A percentile compares a stretch with the other conserved stretches of the same genome.
These are phyloP conservation scores for Silene latifolia DNA, from an alignment of 148 eudicot genomes.

Conservation along the genomic window DNA sequence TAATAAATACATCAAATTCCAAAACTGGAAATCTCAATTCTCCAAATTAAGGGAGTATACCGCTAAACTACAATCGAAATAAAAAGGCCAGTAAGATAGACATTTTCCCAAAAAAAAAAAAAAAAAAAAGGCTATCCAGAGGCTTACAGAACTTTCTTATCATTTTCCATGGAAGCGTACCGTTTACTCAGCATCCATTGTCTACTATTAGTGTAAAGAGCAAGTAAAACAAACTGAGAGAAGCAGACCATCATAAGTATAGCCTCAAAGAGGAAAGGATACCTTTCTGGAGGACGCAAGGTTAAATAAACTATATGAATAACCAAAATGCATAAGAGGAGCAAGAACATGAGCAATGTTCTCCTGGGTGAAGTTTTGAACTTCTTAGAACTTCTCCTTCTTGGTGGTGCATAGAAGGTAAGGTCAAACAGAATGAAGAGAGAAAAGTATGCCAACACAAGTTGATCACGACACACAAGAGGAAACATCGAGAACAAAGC, in stretches of 20 bases:
- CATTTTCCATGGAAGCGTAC: conserved; percentile 30
- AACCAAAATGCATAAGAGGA: conserved; percentile 35
- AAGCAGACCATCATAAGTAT: conserved; percentile 81
- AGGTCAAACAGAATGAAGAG: conserved; percentile 59
- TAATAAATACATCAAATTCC: conserved; percentile 7
- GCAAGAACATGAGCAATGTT: conserved; percentile 29
- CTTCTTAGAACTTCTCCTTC: conserved; percentile 20
- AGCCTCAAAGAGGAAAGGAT: conserved; percentile 89
- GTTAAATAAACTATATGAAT: conserved; percentile 66
- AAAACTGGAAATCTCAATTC: background rate
- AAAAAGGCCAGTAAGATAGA: background rate
- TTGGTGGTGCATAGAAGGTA: conserved; percentile 62
- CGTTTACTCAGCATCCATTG: conserved; percentile 59
- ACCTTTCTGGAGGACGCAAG: conserved; percentile 61
- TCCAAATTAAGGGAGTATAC: background rate
- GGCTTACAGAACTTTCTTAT: conserved; percentile 41
- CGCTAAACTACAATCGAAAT: background rate
- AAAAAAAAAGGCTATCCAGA: background rate
- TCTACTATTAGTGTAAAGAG: conserved; percentile 56
- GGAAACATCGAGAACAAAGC: conserved; percentile 92
- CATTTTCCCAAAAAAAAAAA: background rate
- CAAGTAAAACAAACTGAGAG: conserved; percentile 69
- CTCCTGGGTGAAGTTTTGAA: conserved; percentile 22
- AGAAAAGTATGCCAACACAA: conserved; percentile 60
- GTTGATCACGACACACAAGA: conserved; percentile 62